Evolutionary conservation across 2,329 filamentous ascomycete genomes (phyloP), one percentile per base, ranked within the genome.

Genomic region (Paecilomyces sp.): DNA sequence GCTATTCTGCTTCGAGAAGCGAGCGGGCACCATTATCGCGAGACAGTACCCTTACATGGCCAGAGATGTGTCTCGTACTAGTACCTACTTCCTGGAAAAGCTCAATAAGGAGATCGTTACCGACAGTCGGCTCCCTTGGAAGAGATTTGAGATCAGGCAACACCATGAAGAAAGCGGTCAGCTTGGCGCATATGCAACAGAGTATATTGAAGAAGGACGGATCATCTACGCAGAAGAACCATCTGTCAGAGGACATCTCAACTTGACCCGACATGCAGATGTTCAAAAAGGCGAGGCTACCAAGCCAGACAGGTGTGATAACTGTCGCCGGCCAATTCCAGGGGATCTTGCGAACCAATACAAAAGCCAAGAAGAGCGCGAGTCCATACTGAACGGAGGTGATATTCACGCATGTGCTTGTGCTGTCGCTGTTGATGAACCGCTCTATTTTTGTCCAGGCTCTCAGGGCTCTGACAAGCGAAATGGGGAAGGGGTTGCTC

Each of bases 201-300:
- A 59, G 13, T 25, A 65, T 5, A 74, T 75, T 41, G 34, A 57
- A 15, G 55, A 57, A 24, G 65, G 65, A 1, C 63, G 67, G 28
- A 18, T 70, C 6, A 67, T 75, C 34, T 68, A 70, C 59, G 66
- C 62, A 24, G 72, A 75, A 55, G 73, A 74, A 50, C 73, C 73
- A 2, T 69, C 68, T 2, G 67, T 74, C n/a, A 66, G 73, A 55
- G 69, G 73, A 15, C 67, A 74, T 61, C 68, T 75, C 47, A 61
- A 63, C 7, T 56, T 56, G 3, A 57, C 57, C 15, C 57, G 57
- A 25, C 59, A 65, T 13, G 13, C 52, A 12, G n/a, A 47, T 33
- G 30, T 36, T n/a, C 15, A 30, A 15, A 53, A 34, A 13, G 13
- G 51, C 15, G 34, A 3, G 41, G 34, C 13, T 60, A 64, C 36